A percentile compares a stretch with the other conserved stretches of the same genome.
Conservation (phyloP, 2,329 filamentous ascomycete species). For the Allantophomopsis cytisporea region DNA sequence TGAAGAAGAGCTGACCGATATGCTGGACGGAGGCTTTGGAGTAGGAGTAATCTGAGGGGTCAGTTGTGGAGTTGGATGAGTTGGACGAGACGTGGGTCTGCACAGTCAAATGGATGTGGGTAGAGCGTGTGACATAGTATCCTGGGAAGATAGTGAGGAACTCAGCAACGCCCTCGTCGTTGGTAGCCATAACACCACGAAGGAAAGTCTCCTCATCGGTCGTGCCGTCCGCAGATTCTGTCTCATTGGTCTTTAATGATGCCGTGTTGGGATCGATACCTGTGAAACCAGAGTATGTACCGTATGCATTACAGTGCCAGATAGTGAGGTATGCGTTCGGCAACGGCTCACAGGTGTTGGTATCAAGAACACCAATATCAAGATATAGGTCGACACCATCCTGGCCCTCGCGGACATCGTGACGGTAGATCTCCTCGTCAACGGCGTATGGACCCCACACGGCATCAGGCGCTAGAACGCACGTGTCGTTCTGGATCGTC, state of each 20-base stretch:
- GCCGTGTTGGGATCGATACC: conserved; percentile 3
- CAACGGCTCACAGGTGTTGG: conserved; percentile 24
- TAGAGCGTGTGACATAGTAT: conserved; percentile 3
- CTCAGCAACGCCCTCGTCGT: conserved; percentile 3
- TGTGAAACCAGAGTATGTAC: conserved; percentile 18
- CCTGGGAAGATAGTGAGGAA: conserved; percentile 5
- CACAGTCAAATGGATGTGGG: conserved; percentile 4
- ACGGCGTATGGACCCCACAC: conserved; percentile 8
- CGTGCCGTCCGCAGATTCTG: conserved; percentile 1
- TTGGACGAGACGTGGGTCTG: conserved; percentile 2
- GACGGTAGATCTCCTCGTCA: conserved; percentile 21
- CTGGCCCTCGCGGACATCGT: conserved; percentile 22
- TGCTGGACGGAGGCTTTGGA: conserved; percentile 1
- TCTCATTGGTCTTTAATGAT: not conserved
- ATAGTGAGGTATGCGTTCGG: conserved; percentile 15
- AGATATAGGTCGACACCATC: conserved; percentile 22
- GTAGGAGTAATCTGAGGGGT: not conserved
- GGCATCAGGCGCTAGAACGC: conserved; percentile 2
- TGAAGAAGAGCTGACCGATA: conserved; percentile 5
- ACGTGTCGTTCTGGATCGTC: conserved; percentile 3
- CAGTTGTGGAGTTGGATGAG: not conserved
- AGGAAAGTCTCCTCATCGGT: conserved; percentile 4
- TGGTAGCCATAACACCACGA: conserved; percentile 3
- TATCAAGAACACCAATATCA: conserved; percentile 26
- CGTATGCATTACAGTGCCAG: conserved; percentile 19